Conservation (phyloP, 768 basidiomycete species). For the Psilocybe subaeruginosa region DNA sequence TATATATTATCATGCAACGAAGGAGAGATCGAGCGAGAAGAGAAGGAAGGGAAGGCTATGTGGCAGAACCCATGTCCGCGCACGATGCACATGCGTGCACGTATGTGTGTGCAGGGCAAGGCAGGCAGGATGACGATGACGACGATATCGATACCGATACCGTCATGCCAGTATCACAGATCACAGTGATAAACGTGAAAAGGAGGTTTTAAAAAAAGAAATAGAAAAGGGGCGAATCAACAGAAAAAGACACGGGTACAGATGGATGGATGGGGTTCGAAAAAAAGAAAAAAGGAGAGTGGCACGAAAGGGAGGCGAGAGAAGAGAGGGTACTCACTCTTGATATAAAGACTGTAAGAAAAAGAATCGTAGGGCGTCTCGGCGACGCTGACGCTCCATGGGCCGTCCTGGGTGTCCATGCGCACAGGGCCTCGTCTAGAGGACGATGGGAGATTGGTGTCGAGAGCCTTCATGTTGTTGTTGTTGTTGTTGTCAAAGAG, state of each 20-base stretch:
- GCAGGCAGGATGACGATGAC: neutral
- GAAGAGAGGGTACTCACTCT: slow-evolving; percentile 65
- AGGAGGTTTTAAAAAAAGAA: neutral
- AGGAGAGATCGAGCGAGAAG: neutral
- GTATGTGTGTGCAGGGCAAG: neutral
- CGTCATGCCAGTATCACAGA: neutral
- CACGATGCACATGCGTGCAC: neutral
- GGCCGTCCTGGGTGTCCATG: slow-evolving; percentile 77
- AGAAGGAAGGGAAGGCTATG: neutral
- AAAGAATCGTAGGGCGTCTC: slow-evolving; percentile 77
- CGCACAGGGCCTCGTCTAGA: slow-evolving; percentile 57
- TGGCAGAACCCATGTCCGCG: neutral
- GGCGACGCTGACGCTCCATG: slow-evolving; percentile 88
- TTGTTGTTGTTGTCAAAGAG: slow-evolving; percentile 48
- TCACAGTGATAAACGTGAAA: neutral
- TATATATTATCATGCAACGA: neutral
- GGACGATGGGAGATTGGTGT: slow-evolving; percentile 42
- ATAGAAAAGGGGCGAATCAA: neutral
- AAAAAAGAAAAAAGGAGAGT: neutral
- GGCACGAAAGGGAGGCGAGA: slow-evolving; percentile 15
- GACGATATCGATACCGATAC: slow-evolving; percentile 1
- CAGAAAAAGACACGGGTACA: no score
- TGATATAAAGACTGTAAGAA: slow-evolving; percentile 85
- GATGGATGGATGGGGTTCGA: no score
- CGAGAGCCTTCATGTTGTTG: slow-evolving; percentile 44